A percentile compares a stretch with the other conserved stretches of the same genome.
Evolutionary conservation across 441 rosid species (phyloP).

Genomic region (Lepidium campestre): DNA sequence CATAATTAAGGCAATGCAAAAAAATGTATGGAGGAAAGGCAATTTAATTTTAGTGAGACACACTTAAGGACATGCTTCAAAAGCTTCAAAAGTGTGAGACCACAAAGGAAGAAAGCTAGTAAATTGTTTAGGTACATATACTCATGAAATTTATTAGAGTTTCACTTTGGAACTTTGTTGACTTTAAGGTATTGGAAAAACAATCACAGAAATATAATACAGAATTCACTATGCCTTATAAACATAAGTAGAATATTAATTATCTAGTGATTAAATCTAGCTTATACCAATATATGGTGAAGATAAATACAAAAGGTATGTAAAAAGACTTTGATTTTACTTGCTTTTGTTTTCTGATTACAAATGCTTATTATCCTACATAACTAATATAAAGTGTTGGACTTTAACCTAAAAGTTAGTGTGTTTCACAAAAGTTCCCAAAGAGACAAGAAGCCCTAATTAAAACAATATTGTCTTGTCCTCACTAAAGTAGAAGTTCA

Average conservation of each 20-base stretch:
- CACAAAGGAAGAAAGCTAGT: conserved; percentile 7
- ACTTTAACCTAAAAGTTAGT: conserved; percentile 17
- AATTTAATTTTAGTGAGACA: not conserved
- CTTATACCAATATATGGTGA: no score
- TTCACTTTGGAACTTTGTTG: conserved; percentile 13
- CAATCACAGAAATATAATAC: not conserved
- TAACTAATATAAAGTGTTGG: not conserved
- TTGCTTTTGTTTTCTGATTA: not conserved
- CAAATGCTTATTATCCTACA: not conserved
- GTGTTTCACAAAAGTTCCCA: not conserved
- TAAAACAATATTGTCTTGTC: conserved; percentile 18
- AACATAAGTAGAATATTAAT: not conserved
- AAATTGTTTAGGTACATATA: not conserved
- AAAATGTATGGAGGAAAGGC: not conserved
- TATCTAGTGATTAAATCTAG: no score
- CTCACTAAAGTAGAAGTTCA: conserved; percentile 14
- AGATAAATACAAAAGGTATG: no score
- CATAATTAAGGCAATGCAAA: not conserved
- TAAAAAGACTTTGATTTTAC: no score
- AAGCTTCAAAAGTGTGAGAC: conserved; percentile 21
- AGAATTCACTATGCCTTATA: not conserved
- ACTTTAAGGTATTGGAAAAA: conserved; percentile 1
- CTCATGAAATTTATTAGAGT: conserved; percentile 3
- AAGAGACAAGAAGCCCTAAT: conserved; percentile 22
- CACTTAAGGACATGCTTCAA: conserved; percentile 14